Evolutionary conservation across 140 eudicot species (phyloP).

Genomic region (Ambrosia hybrid): DNA sequence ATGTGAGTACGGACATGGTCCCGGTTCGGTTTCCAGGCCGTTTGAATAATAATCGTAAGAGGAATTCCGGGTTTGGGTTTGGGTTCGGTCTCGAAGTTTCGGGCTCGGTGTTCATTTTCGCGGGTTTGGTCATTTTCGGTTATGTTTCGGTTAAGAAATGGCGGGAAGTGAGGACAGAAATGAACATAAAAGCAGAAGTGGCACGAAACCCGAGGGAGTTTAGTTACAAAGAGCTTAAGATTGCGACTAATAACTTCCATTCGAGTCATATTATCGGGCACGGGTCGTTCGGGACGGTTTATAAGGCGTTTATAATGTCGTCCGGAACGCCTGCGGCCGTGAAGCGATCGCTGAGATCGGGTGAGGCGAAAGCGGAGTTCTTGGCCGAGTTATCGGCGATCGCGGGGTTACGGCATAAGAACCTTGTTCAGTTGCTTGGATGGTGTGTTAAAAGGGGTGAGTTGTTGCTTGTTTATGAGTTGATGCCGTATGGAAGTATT

Average conservation of each 20-base stretch:
- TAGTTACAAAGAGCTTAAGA: conserved; percentile 58
- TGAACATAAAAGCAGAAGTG: conserved; percentile 46
- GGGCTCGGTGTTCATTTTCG: conserved; percentile 49
- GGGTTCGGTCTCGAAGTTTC: conserved; percentile 59
- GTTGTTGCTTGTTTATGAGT: conserved; percentile 67
- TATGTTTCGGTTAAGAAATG: conserved; percentile 50
- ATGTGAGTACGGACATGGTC: conserved; percentile 54
- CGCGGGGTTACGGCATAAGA: conserved; percentile 70
- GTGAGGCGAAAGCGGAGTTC: conserved; percentile 70
- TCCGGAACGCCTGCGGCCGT: conserved; percentile 57
- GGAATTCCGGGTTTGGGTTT: conserved; percentile 17
- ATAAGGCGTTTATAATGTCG: conserved; percentile 54
- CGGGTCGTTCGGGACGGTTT: conserved; percentile 80
- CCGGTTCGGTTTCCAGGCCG: conserved; percentile 15
- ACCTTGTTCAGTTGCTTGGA: conserved; percentile 74
- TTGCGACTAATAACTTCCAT: conserved; percentile 69
- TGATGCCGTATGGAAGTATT: conserved; percentile 75
- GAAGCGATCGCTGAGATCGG: conserved; percentile 58
- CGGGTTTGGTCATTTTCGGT: conserved; percentile 48
- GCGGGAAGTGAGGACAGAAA: conserved; percentile 38
- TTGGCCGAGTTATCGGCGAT: conserved; percentile 67
- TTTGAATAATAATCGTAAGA: conserved; percentile 23
- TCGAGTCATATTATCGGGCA: conserved; percentile 52
- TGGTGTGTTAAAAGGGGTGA: conserved; percentile 82
- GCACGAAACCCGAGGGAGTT: conserved; percentile 52